Evolutionary conservation across 2,329 filamentous ascomycete genomes (phyloP), one percentile per base, ranked within the genome.

Genomic region (Fusarium acutatum): DNA sequence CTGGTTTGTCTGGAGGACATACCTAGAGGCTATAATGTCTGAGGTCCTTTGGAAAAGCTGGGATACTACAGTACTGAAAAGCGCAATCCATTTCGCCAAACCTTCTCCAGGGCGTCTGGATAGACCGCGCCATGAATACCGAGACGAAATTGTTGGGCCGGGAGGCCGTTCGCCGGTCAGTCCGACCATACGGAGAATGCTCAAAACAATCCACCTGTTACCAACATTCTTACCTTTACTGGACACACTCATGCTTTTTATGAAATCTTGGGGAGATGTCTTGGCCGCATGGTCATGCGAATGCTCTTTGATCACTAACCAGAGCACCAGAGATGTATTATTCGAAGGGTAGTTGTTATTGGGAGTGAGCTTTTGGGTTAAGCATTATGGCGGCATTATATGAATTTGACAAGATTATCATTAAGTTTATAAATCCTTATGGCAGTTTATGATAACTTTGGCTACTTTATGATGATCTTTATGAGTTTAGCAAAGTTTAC

Each of bases 121-220:
- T 37, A 0, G 49, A 52, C 5, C 4, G 2, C 0, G 7, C 22
- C 0, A 11, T 52, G 6, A 22, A 52, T 7, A 2, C 1, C 4
- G 32, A 52, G 3, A 35, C n/a, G 0, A 52, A 15, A 1, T 13
- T 52, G 4, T 17, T 52, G 18, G 49, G 35, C 6, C 26, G 26
- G 49, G 49, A 35, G 49, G 49, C 49, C 3, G 22, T 26, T 11
- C 22, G 15, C 3, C 17, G 10, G 6, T 49, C 20, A 6, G 20
- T 44, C 24, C 1, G 41, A 12, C n/a, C n/a, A n/a, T n/a, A n/a
- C n/a, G n/a, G n/a, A n/a, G n/a, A n/a, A n/a, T n/a, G n/a, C n/a
- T n/a, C n/a, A n/a, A n/a, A n/a, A n/a, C n/a, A n/a, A n/a, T n/a
- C n/a, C n/a, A n/a, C n/a, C n/a, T n/a, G n/a, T n/a, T n/a, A n/a